Conservation (phyloP, 441 rosid species). For the Monsonia emarginata region DNA sequence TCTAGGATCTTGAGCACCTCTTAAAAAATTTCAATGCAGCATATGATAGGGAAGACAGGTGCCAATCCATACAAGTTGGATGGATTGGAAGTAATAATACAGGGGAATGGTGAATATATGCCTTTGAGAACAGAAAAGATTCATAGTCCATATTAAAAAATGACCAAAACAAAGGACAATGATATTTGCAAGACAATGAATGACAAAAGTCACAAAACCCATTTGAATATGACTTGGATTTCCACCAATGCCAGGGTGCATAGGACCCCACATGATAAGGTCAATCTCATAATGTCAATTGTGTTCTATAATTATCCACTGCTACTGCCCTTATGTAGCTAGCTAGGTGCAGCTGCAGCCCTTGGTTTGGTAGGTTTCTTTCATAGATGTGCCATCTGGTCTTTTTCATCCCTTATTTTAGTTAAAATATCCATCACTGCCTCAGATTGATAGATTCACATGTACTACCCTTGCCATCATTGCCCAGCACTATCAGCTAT, state of each 20-base stretch:
- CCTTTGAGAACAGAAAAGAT: not conserved
- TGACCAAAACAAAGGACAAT: not conserved
- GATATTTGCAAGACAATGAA: constrained; percentile 9
- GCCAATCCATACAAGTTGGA: not conserved
- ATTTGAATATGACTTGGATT: constrained; percentile 29
- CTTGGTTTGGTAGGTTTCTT: constrained; percentile 1
- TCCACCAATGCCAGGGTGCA: constrained; percentile 20
- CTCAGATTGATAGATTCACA: not conserved
- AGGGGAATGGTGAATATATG: not conserved
- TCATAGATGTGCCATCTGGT: not conserved
- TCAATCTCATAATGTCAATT: constrained; percentile 18
- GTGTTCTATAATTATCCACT: constrained; percentile 3
- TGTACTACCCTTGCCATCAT: not conserved
- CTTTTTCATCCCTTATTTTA: not conserved
- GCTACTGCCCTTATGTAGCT: not conserved
- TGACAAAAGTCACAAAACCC: constrained; percentile 20
- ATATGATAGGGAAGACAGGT: constrained; percentile 2
- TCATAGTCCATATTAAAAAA: not conserved
- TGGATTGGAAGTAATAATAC: constrained; percentile 4
- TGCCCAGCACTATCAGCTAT: not conserved
- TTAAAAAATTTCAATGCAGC: not conserved
- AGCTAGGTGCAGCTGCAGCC: not conserved
- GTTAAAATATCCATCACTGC: not conserved
- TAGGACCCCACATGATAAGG: constrained; percentile 18
- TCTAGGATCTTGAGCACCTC: constrained; percentile 6